phyloP scores from a whole-genome alignment of 495 filamentous ascomycete genomes.

The Trypethelium eluteriae region DNA sequence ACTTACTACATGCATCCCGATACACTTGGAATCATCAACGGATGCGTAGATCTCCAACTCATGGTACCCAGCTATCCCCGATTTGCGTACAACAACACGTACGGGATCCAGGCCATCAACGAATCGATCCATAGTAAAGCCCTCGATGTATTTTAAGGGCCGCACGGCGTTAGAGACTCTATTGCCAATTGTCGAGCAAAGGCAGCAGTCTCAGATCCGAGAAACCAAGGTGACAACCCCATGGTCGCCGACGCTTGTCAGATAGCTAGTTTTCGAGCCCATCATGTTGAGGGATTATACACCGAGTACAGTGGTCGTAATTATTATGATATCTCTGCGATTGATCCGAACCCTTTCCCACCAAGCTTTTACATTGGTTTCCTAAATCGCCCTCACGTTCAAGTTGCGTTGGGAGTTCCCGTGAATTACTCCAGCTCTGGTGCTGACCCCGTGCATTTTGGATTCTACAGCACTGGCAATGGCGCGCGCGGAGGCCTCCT shows the following conservation, averaged over 20 bases:
- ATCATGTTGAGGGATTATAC: slow-evolving; percentile 40
- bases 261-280: slow-evolving; percentile 31
- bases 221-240: slow-evolving; percentile 38
- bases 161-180: slow-evolving; percentile 46
- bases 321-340: slow-evolving; percentile 32
- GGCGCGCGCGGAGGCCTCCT: slow-evolving; percentile 45
- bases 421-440: slow-evolving; percentile 27
- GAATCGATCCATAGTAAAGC: slow-evolving; percentile 31
- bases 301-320: slow-evolving; percentile 31
- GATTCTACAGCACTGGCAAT: slow-evolving; percentile 38
- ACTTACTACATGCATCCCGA: slow-evolving; percentile 26
- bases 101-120: slow-evolving; percentile 37
- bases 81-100: slow-evolving; percentile 42
- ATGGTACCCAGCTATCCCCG: slow-evolving; percentile 36
- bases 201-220: slow-evolving; percentile 38
- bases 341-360: slow-evolving; percentile 54
- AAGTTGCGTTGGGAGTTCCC: slow-evolving; percentile 28
- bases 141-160: slow-evolving; percentile 38
- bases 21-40: slow-evolving; percentile 25
- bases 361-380: slow-evolving; percentile 43
- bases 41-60: slow-evolving; percentile 32
- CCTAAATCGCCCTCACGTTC: slow-evolving; percentile 28
- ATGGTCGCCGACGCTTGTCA: slow-evolving; percentile 43
- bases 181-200: slow-evolving; percentile 44
- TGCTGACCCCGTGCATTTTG: slow-evolving; percentile 18